A percentile compares a stretch with the other conserved stretches of the same genome.
These are phyloP conservation scores for Sporodiniella umbellata DNA, from an alignment of 371 early-diverging fungal genomes.

Conservation along the genomic window DNA sequence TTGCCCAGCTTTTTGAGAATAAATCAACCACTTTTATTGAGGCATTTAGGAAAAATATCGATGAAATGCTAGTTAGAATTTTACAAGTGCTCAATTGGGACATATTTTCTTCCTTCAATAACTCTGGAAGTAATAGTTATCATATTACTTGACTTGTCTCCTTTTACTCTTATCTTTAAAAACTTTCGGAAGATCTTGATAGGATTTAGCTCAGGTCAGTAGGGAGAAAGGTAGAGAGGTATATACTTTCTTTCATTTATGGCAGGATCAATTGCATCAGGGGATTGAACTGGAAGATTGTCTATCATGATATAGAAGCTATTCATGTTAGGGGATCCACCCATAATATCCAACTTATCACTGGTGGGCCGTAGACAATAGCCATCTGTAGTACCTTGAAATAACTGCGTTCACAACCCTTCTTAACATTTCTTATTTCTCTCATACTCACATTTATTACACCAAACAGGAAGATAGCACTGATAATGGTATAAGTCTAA, in stretches of 20 bases:
- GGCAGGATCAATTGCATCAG: neutral
- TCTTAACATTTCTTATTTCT: no score
- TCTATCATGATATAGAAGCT: constrained; percentile 5
- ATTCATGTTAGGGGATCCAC: constrained; percentile 6
- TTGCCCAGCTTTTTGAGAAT: no score
- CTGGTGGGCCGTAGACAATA: no score
- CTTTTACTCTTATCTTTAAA: constrained; percentile 11
- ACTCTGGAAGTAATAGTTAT: constrained; percentile 3
- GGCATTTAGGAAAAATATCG: constrained; percentile 6
- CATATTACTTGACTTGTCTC: neutral
- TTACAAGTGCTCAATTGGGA: constrained; percentile 10
- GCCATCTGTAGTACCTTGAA: no score
- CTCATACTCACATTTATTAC: no score
- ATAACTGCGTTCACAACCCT: no score
- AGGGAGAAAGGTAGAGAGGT: constrained; percentile 1
- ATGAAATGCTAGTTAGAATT: constrained; percentile 12
- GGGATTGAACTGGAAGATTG: constrained; percentile 5
- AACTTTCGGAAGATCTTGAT: constrained; percentile 3
- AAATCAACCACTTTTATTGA: constrained; percentile 4
- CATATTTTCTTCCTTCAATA: constrained; percentile 11
- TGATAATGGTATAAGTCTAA: no score
- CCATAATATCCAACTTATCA: constrained; percentile 4
- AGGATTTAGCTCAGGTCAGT: constrained; percentile 3
- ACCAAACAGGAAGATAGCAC: no score
- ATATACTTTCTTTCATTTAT: constrained; percentile 2